Conservation (phyloP, 306 rosid species). For the Rubus parviflorus region DNA sequence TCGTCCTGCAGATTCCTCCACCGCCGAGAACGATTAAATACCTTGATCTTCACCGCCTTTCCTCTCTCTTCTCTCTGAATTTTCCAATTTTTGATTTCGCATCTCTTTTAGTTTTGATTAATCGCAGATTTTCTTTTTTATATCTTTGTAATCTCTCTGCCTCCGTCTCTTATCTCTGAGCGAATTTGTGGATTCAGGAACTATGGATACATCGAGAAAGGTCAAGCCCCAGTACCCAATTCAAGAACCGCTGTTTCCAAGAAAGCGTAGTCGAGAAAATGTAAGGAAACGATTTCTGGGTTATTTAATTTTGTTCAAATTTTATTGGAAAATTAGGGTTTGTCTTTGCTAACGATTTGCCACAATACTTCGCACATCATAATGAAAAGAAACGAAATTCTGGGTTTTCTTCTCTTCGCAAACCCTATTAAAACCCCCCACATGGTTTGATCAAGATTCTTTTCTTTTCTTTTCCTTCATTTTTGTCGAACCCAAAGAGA, state of each 20-base stretch:
- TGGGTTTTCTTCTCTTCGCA: neutral
- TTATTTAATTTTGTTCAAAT: neutral
- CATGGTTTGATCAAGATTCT: neutral
- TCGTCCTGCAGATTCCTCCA: neutral
- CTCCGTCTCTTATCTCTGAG: neutral
- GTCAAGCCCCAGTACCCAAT: conserved; percentile 18
- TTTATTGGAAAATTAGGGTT: neutral
- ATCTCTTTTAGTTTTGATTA: neutral
- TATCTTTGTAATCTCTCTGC: neutral
- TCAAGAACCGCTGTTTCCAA: conserved; percentile 33
- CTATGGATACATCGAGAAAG: conserved; percentile 29
- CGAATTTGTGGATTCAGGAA: conserved; percentile 32
- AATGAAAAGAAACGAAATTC: neutral
- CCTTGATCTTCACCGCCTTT: neutral
- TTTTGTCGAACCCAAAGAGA: neutral
- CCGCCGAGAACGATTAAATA: neutral
- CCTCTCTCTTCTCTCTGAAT: neutral
- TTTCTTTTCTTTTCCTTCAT: neutral
- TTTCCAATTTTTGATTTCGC: neutral
- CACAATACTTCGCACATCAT: neutral
- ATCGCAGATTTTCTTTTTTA: neutral
- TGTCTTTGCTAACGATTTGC: neutral
- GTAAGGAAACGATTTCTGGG: conserved; percentile 19
- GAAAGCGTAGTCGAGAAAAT: conserved; percentile 32
- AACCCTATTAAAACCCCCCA: neutral